Conservation (phyloP, 352 stramenopile genomes). For the Pythium aphanidermatum region DNA sequence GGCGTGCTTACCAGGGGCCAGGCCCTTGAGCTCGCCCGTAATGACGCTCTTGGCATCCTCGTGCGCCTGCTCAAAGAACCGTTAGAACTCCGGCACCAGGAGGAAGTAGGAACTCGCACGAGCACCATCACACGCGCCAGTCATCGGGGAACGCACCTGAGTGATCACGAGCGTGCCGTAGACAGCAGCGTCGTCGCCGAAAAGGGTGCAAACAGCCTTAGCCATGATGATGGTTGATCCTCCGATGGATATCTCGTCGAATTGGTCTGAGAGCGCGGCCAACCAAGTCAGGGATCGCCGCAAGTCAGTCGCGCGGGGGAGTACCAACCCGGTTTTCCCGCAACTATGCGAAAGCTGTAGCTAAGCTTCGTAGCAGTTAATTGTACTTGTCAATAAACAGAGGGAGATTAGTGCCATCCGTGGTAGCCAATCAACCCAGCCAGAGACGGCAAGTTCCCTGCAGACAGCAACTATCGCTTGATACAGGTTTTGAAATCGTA, state of each 20-base stretch:
- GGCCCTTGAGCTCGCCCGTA: constrained; percentile 71
- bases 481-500: background rate
- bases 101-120: background rate
- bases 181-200: constrained; percentile 73
- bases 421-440: constrained; percentile 21
- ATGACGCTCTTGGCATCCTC: constrained; percentile 87
- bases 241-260: too few relatives aligned
- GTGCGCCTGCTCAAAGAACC: constrained; percentile 32
- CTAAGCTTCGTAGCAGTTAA: too few relatives aligned
- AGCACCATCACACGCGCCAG: background rate
- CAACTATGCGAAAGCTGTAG: too few relatives aligned
- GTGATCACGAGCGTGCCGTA: constrained; percentile 79
- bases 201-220: constrained; percentile 84
- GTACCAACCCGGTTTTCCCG: too few relatives aligned
- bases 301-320: too few relatives aligned
- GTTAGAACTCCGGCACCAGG: background rate
- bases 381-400: too few relatives aligned
- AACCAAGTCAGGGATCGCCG: too few relatives aligned
- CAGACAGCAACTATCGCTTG: too few relatives aligned
- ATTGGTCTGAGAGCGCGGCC: too few relatives aligned
- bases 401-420: too few relatives aligned
- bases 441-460: constrained; percentile 14
- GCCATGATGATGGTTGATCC: constrained; percentile 37
- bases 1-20: constrained; percentile 90
- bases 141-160: constrained; percentile 27